Evolutionary conservation across 1,284 basidiomycete genomes (phyloP).

Genomic region (Bjerkandera adusta): DNA sequence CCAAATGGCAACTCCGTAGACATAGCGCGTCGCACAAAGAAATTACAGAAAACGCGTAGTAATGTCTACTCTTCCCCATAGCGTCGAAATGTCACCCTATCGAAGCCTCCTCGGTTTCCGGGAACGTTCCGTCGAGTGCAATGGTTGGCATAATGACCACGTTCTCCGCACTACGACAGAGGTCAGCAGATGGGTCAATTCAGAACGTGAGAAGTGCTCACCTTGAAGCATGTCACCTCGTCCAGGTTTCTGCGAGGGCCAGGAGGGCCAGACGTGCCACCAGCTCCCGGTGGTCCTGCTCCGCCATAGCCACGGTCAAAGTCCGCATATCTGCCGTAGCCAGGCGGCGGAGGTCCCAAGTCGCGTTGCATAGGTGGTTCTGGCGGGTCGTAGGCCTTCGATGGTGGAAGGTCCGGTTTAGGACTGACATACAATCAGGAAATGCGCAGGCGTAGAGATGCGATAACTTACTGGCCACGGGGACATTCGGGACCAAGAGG

Average conservation of each 20-base stretch:
- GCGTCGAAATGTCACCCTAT: slow-evolving; percentile 35
- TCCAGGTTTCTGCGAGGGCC: slow-evolving; percentile 74
- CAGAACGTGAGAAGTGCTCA: slow-evolving; percentile 29
- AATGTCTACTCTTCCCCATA: slow-evolving; percentile 29
- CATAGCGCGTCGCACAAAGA: not conserved
- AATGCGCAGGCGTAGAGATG: slow-evolving; percentile 8
- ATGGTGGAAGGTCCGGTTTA: slow-evolving; percentile 68
- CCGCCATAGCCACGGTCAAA: slow-evolving; percentile 61
- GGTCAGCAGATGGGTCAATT: slow-evolving; percentile 19
- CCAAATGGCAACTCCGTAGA: not conserved
- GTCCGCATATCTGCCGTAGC: slow-evolving; percentile 83
- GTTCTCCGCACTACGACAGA: slow-evolving; percentile 71
- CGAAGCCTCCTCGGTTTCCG: slow-evolving; percentile 74
- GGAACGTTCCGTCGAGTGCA: slow-evolving; percentile 85
- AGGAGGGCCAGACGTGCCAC: slow-evolving; percentile 29
- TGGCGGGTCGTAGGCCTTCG: slow-evolving; percentile 79
- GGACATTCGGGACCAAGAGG: slow-evolving; percentile 91
- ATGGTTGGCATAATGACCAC: slow-evolving; percentile 94
- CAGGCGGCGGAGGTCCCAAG: slow-evolving; percentile 88
- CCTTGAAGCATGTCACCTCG: slow-evolving; percentile 90
- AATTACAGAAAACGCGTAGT: not conserved
- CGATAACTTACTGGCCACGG: slow-evolving; percentile 79
- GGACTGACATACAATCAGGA: slow-evolving; percentile 46
- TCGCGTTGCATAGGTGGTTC: slow-evolving; percentile 73
- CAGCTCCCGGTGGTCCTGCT: slow-evolving; percentile 25